Base-by-base conservation (phyloP, 768 basidiomycete species). In the Podaxis sp. region DNA sequence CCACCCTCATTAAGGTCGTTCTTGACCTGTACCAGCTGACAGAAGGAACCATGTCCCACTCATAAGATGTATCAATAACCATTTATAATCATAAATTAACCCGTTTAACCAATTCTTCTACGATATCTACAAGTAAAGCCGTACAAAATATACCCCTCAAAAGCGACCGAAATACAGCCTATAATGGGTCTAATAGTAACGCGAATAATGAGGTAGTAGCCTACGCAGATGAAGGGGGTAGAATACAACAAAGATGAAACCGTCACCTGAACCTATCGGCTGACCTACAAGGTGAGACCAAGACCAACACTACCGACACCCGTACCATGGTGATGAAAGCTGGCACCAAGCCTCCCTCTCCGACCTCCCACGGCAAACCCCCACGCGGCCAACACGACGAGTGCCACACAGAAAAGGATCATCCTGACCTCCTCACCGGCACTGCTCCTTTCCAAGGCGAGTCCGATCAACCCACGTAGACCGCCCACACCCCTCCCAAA, bases 381-480 rank as follows among this genome's bases (percentile, higher is more conserved):
- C 79, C 82, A 83, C 28, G 74, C 69, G 2, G 85, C 82, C 61
- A 86, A 71, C 52, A 74, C 68, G 16, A 83, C 73, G 59, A 87
- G 65, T 62, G 81, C 67, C 50, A 74, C 68, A 64, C 81, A 85
- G 65, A 85, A 83, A 50, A 82, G 23, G 38, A 86, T 76, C 78
- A 87, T 76, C 62, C 86, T 76, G 69, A 82, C 78, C 71, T 90
- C 89, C 67, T 90, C 86, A 5, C 89, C 89, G 23, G 89, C 88
- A 1, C 80, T 71, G 18, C 83, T 84, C 61, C 70, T 76, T 71
- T 90, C 89, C 32, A 82, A 65, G 32, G 88, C 57, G 61, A 89
- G 68, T 40, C 75, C 73, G 36, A 76, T 5, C 47, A 82, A 63
- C 9, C 79, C 78, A 42, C 72, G 71, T 62, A 75, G 59, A n/a